Evolutionary conservation across 345 rosid species (phyloP).

Genomic region (Heritiera fomes): DNA sequence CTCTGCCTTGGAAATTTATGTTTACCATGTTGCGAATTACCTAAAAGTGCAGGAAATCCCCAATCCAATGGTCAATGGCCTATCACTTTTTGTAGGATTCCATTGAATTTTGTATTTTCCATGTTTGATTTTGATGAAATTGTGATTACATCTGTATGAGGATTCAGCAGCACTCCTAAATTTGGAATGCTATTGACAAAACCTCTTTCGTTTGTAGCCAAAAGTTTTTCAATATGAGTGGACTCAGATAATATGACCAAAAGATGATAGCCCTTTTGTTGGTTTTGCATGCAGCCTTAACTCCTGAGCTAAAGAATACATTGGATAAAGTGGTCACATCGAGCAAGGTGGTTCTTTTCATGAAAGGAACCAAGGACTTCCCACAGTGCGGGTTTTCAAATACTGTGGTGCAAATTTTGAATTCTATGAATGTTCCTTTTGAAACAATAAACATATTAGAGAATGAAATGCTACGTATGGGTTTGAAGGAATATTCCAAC

Average conservation of each 20-base stretch:
- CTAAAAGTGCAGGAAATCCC: not conserved
- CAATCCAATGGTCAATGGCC: not conserved
- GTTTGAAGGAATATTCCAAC: conserved; percentile 83
- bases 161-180: not conserved
- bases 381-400: conserved; percentile 96
- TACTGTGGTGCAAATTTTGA: conserved; percentile 87
- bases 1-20: not conserved
- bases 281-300: conserved; percentile 40
- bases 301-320: conserved; percentile 71
- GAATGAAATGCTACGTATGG: conserved; percentile 84
- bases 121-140: not conserved
- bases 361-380: conserved; percentile 89
- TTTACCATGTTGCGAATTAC: not conserved
- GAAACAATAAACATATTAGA: conserved; percentile 78
- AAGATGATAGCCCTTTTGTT: not conserved
- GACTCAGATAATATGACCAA: not conserved
- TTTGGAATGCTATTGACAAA: not conserved
- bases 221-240: not conserved
- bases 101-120: not conserved
- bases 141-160: not conserved
- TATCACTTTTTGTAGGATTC: not conserved
- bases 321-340: conserved; percentile 74
- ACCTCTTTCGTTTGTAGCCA: not conserved
- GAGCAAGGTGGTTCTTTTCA: conserved; percentile 73
- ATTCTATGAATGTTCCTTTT: conserved; percentile 66